Evolutionary conservation across 805 yeast species (phyloP), one percentile per base, ranked within the genome.

Genomic region (Wickerhamiella siamensis): DNA sequence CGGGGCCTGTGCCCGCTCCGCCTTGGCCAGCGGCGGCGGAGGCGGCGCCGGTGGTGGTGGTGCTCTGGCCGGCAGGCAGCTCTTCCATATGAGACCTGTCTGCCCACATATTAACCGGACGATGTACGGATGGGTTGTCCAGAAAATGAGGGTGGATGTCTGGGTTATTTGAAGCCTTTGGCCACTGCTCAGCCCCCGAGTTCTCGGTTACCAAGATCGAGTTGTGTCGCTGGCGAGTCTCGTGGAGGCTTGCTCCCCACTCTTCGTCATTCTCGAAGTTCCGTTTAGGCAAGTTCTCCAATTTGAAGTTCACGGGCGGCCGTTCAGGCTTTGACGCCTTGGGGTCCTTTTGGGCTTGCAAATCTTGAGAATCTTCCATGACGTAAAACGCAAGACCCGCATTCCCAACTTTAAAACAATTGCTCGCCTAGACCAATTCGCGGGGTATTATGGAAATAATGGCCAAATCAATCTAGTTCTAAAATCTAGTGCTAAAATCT

Each of bases 81-180:
- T 24, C 29, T 12, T 24, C 29, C 29, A 24, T 6, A 24, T 24
- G 29, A 12, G 29, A 6, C 12, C 29, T 24, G 12, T 24, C 29
- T 12, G 29, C 29, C 29, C 29, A 24, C 10, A 24, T 12, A 24
- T 14, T 18, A 5, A 47, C 44, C 20, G 42, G 35, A 12, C 50
- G 46, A 40, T 42, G 47, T 17, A 49, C 52, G 31, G 36, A n/a
- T 9, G 33, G 9, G 8, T 40, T 31, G 38, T 51, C 56, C 8
- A 46, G 52, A 31, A 52, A 52, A 38, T 52, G 56, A 21, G 56
- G 54, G 41, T 52, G 56, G 15, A 46, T 54, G 12, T 49, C 39
- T 24, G 31, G 36, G 18, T 33, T 31, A 24, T 29, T 31, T 12
- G 34, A 36, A 20, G 50, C 39, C 36, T 36, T 36, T 29, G 45